Base-by-base conservation (phyloP, 2,329 filamentous ascomycete species). In the Grosmannia penicillata region DNA sequence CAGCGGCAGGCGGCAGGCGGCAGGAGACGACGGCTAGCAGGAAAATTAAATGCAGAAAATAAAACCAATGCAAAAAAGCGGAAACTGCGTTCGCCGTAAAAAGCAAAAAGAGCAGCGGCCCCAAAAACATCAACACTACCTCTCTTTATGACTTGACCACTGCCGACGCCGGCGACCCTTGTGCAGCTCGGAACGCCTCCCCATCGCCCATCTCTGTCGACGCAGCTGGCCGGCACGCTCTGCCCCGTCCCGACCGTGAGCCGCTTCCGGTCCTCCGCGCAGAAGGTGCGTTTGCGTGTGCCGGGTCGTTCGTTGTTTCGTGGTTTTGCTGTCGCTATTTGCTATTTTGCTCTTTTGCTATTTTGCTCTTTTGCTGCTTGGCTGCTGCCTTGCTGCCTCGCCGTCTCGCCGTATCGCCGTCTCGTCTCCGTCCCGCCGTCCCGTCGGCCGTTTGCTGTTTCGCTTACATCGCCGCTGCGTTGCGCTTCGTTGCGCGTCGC, bases 71-170 rank as follows among this genome's bases (percentile, higher is more conserved):
- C 31, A 37, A 37, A 19, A 38, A 38, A 35, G 23, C 13, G 17
- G 14, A 8, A 35, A 30, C 19, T n/a, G n/a, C n/a, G n/a, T n/a
- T n/a, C n/a, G n/a, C n/a, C n/a, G n/a, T n/a, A n/a, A 37, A 35
- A 36, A 36, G 36, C 26, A 28, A 21, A 33, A 40, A 43, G 34
- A 30, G 28, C 33, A 38, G 39, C 26, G n/a, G n/a, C 37, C 37
- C 18, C 39, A 39, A 43, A 43, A 43, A 44, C 19, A 35, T 26
- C 39, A 37, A 39, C 33, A 41, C 31, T 33, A 28, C 15, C 25
- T 29, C 29, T 30, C 32, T 36, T 26, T 26, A 37, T 38, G 36
- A 38, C 30, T 35, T 35, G 24, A 38, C 39, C 26, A 39, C 32
- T 14, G 33, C 36, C 39, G 33, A 37, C 42, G 26, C 17, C 29